Evolutionary conservation across 768 basidiomycete genomes (phyloP).

Genomic region (Lactarius pseudohatsudake): DNA sequence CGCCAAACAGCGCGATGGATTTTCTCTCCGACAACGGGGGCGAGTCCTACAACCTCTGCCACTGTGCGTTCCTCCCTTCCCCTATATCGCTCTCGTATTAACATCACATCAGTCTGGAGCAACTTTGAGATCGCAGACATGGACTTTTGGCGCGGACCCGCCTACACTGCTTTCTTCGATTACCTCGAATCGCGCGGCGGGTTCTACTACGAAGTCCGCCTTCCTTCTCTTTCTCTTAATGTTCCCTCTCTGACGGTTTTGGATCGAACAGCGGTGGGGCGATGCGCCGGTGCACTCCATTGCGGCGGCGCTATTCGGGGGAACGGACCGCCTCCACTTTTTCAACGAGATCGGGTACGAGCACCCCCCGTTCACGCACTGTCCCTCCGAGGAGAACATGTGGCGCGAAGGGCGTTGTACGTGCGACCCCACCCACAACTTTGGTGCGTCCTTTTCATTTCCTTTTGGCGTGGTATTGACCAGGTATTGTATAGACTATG

Average conservation of each 20-base stretch:
- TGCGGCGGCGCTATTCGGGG: slow-evolving; percentile 72
- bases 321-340: slow-evolving; percentile 75
- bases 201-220: slow-evolving; percentile 80
- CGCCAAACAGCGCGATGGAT: slow-evolving; percentile 63
- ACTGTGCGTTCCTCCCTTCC: slow-evolving; percentile 47
- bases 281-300: slow-evolving; percentile 89
- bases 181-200: slow-evolving; percentile 78
- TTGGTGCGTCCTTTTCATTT: slow-evolving; percentile 46
- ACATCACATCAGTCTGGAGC: slow-evolving; percentile 67
- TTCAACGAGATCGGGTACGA: slow-evolving; percentile 84
- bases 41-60: slow-evolving; percentile 71
- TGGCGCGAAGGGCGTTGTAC: slow-evolving; percentile 46
- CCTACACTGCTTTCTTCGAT: slow-evolving; percentile 82
- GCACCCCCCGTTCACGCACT: slow-evolving; percentile 71
- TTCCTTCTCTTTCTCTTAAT: neutral
- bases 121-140: slow-evolving; percentile 91
- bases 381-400: slow-evolving; percentile 38
- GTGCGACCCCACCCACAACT: slow-evolving; percentile 53
- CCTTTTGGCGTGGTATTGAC: neutral
- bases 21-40: slow-evolving; percentile 78
- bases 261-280: slow-evolving; percentile 63
- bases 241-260: neutral
- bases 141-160: slow-evolving; percentile 80
- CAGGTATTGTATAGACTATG: slow-evolving; percentile 43
- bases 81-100: neutral